Base-by-base conservation (phyloP, 2,329 filamentous ascomycete species). In the Dactylonectria estremocensis region DNA sequence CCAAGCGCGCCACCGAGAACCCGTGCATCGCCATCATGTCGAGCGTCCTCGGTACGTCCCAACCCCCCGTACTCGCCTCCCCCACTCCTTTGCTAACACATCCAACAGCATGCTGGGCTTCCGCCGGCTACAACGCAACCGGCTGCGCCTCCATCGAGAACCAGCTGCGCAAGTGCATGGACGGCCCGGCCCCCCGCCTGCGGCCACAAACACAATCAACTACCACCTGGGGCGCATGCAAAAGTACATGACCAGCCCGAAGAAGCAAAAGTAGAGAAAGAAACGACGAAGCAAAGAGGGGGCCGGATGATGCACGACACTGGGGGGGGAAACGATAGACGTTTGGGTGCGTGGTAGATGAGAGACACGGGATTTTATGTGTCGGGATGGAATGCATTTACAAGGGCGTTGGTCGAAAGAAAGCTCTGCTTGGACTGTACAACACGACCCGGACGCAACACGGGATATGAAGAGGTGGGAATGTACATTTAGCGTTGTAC, bases 211-310 rank as follows among this genome's bases (percentile, higher is more conserved):
- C 84, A 95, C 91, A 80, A 95, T 98, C 89, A 98, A 98, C 84
- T 95, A 95, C 86, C 95, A 98, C 80, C 85, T 98, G 49, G 88
- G 89, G 72, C 90, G 96, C 85, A 97, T 85, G 88, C 91, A 83
- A 88, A 92, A 77, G 87, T 90, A 72, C 84, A 90, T 88, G 89
- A 95, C 81, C n/a, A 83, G 76, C 58, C 78, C 76, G 55, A 69
- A 70, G 70, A 83, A 80, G 76, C 76, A 78, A 61, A 80, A 79
- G 65, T 82, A 73, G 74, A 18, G 3, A 3, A 43, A 10, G 48
- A 61, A 16, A n/a, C n/a, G 16, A 1, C 40, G 8, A n/a, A 8
- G 14, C 5, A 14, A n/a, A 28, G 37, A 18, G 24, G 33, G 20
- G 7, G 10, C 11, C 13, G 14, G 31, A 53, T 11, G 40, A 48